Base-by-base conservation (phyloP, 306 rosid genomes). In the Vigna reflexopilosa region DNA sequence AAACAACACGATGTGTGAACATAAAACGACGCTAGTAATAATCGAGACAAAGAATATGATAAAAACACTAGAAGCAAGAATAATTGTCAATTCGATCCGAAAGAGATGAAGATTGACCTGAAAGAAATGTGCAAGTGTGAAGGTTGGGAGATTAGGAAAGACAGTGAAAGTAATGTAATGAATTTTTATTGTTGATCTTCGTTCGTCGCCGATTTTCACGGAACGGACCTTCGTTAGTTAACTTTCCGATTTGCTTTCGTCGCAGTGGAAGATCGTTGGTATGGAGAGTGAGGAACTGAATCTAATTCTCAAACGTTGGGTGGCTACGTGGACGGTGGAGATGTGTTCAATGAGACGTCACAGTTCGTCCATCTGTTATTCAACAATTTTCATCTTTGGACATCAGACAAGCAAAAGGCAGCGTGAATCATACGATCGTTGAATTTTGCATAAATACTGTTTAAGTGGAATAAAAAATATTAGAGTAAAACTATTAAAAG, bases 311-410 rank as follows among this genome's bases (percentile, higher is more conserved):
- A 48, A 28, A 19, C 15, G 19, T 32, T 15, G n/a, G 15, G 54
- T 19, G 32, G 54, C 4, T 57, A 88, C 86, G 89, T 71, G 85
- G 81, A 77, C 88, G 85, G 77, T 73, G 10, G 20, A 78, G 85
- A 81, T 78, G 16, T 9, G 20, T 58, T 73, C 75, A 75, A 63
- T 24, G 3, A 54, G 64, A 83, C 69, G 44, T 78, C 50, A 22
- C 30, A 9, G 52, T 19, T 16, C 34, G 24, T 22, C 50, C 68
- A 58, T 49, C 30, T 58, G 70, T 38, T 75, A 24, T 54, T 26
- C 42, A 15, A 75, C 64, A 3, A 11, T 47, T 32, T 42, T 44
- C 34, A 12, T 44, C 17, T 58, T 67, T 63, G 32, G 30, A 26
- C 44, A 7, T 48, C 14, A 36, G 4, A 48, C 15, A 11, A 24